Percentiles rank a stretch among this genome's conserved stretches.
phyloP scores from a whole-genome alignment of 345 rosid species.

The Luvunga scandens region DNA sequence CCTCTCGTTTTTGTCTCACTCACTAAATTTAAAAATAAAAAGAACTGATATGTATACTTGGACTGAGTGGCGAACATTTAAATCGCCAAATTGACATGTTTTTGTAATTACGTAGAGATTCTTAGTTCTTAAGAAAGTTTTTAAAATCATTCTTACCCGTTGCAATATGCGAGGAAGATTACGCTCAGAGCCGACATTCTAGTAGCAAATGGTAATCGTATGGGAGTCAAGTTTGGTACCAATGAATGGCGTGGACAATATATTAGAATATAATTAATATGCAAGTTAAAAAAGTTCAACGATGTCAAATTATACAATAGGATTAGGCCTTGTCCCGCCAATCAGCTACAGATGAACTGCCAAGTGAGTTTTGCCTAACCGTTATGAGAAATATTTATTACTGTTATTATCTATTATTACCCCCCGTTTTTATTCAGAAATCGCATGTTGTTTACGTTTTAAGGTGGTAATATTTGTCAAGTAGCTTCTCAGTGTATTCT shows the following conservation, averaged over 20 bases:
- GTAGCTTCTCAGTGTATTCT: conserved; percentile 74
- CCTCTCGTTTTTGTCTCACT: background rate
- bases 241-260: too few species aligned
- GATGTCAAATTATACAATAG: background rate
- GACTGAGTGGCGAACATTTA: background rate
- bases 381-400: background rate
- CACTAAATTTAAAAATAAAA: background rate
- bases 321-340: background rate
- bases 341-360: background rate
- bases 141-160: background rate
- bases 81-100: background rate
- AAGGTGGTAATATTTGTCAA: conserved; percentile 66
- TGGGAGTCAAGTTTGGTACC: background rate
- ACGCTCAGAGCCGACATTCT: background rate
- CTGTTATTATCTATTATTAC: too few species aligned
- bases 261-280: too few species aligned
- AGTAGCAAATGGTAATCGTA: background rate
- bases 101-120: background rate
- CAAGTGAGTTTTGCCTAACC: background rate
- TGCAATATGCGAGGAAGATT: too few species aligned
- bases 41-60: background rate
- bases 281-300: background rate
- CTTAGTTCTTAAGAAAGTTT: background rate
- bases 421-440: too few species aligned
- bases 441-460: conserved; percentile 28